Evolutionary conservation across 352 stramenopile species (phyloP).

Genomic region (Phytophthora tubulina): DNA sequence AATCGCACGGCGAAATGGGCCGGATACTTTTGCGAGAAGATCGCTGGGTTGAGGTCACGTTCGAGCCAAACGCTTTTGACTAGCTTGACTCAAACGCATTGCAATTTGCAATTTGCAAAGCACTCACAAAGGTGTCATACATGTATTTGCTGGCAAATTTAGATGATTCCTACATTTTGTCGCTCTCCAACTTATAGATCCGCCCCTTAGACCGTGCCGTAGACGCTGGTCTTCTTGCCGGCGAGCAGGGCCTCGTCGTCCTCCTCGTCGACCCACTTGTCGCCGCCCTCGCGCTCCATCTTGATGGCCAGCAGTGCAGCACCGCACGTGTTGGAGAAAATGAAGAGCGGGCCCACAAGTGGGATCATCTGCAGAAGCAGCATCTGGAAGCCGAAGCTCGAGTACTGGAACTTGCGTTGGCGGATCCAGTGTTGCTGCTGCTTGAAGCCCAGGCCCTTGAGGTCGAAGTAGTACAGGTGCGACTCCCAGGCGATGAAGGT

Average conservation of each 20-base stretch:
- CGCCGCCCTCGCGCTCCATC: constrained; percentile 57
- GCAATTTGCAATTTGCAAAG: no score
- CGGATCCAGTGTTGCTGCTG: constrained; percentile 59
- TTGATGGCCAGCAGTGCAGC: constrained; percentile 63
- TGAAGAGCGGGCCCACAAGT: constrained; percentile 59
- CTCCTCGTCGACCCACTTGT: constrained; percentile 40
- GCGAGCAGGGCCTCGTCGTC: constrained; percentile 33
- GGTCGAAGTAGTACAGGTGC: constrained; percentile 69
- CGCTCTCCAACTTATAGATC: background rate
- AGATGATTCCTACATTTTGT: no score
- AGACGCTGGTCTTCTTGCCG: constrained; percentile 28
- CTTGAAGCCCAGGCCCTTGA: constrained; percentile 54
- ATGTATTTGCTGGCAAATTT: no score
- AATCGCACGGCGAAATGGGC: background rate
- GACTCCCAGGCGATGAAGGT: constrained; percentile 65
- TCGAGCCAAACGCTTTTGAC: no score
- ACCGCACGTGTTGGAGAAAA: constrained; percentile 75
- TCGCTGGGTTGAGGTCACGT: no score
- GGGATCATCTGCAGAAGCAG: constrained; percentile 71
- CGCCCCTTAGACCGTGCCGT: constrained; percentile 36
- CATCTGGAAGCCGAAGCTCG: constrained; percentile 63
- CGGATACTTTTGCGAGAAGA: no score
- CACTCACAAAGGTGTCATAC: no score
- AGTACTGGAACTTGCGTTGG: constrained; percentile 54
- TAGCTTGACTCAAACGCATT: no score